Percentiles rank a stretch among this genome's conserved stretches.
These are phyloP conservation scores for Cyberlindnera maritima DNA, from an alignment of 805 yeast genomes.

Conservation along the genomic window DNA sequence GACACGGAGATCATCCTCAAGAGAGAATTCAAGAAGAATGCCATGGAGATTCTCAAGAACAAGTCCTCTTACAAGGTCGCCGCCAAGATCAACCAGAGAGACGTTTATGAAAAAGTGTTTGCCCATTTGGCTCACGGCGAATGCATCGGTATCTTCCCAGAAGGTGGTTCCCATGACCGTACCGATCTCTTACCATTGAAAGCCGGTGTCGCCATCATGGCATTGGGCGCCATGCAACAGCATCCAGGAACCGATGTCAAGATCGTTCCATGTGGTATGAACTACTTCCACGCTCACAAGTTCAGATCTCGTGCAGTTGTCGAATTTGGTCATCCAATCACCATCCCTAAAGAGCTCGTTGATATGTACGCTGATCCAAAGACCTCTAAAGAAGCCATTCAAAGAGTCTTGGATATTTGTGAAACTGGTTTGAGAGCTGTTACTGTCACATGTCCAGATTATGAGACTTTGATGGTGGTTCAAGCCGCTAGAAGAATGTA, in stretches of 20 bases:
- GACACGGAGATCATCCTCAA: slow-evolving; percentile 69
- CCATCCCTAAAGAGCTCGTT: slow-evolving; percentile 58
- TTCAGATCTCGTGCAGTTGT: slow-evolving; percentile 94
- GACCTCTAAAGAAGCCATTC: slow-evolving; percentile 67
- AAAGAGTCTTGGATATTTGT: slow-evolving; percentile 65
- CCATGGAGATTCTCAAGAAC: slow-evolving; percentile 39
- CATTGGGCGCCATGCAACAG: slow-evolving; percentile 85
- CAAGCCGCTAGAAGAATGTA: slow-evolving; percentile 93
- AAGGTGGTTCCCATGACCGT: slow-evolving; percentile 97
- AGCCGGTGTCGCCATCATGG: slow-evolving; percentile 98
- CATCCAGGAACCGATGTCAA: slow-evolving; percentile 74
- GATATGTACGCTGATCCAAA: slow-evolving; percentile 61
- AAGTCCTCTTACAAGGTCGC: slow-evolving; percentile 72
- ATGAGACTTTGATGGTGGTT: slow-evolving; percentile 89
- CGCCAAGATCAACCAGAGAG: slow-evolving; percentile 78
- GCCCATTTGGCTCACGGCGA: slow-evolving; percentile 76
- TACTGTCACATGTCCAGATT: slow-evolving; percentile 90
- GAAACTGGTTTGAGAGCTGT: slow-evolving; percentile 81
- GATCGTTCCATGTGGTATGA: slow-evolving; percentile 96
- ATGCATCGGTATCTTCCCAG: slow-evolving; percentile 93
- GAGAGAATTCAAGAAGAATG: slow-evolving; percentile 63
- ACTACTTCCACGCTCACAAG: slow-evolving; percentile 93
- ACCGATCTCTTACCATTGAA: slow-evolving; percentile 88
- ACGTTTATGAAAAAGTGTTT: slow-evolving; percentile 81
- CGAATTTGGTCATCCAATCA: slow-evolving; percentile 90